Base-by-base conservation (phyloP, 306 rosid genomes). In the Inga oerstediana region DNA sequence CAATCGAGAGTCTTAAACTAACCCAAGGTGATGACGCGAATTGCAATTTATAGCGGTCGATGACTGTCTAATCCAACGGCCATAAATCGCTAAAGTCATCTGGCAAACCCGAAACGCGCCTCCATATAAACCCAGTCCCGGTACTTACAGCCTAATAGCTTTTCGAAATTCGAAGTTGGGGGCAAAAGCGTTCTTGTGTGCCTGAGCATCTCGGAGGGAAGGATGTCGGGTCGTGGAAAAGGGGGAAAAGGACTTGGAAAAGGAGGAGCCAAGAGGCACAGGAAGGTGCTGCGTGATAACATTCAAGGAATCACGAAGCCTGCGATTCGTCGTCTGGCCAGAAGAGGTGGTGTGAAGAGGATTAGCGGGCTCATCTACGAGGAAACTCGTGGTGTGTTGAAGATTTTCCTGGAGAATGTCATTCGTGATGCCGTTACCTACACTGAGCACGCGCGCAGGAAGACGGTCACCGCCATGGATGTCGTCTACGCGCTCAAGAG, bases 381-480 rank as follows among this genome's bases (percentile, higher is more conserved):
- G 66, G 66, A 59, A 10, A 59, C 66, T n/a, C 32, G 66, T n/a
- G 66, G 66, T 22, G 66, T 59, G 12, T 22, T 59, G 32, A 59
- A 59, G 34, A 59, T 59, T 22, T 59, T 59, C 66, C 66, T 59
- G 34, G 66, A 59, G 66, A 59, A 59, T 59, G 66, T 59, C 14
- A 59, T 59, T 59, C 66, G 66, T 22, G 66, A 59, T 22, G 66
- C 66, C n/a, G 66, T 59, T n/a, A 59, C 66, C 34, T 59, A 59
- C 66, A 59, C 66, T n/a, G 66, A 59, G 66, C 66, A 88, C 5
- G 91, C 91, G 1, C 71, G 91, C 78, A 84, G 91, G 68, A 88
- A 88, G 82, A 88, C 89, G 0, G 91, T 88, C 30, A 88, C 91
- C 0, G 89, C 91, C 15, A 88, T 88, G 91, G 91, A 89, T 2